phyloP scores from a whole-genome alignment of 2,329 filamentous ascomycete genomes.

The Aureobasidium sp. region DNA sequence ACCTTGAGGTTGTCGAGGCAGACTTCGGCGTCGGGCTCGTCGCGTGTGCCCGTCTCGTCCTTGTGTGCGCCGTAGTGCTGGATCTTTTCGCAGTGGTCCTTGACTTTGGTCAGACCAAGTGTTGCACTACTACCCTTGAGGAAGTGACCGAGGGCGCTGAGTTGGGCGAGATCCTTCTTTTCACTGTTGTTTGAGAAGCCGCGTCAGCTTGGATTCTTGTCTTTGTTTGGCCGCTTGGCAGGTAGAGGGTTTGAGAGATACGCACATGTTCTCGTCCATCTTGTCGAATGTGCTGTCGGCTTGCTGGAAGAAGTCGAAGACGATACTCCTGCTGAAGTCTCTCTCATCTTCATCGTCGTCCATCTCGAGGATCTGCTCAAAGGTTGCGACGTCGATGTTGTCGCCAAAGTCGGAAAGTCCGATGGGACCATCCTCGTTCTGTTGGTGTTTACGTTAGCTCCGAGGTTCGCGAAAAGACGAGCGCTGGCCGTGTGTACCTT shows the following conservation, averaged over 20 bases:
- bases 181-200: constrained; percentile 42
- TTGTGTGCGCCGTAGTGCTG: constrained; percentile 83
- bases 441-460: constrained; percentile 1
- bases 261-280: constrained; percentile 81
- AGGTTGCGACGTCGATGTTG: constrained; percentile 70
- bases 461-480: background rate
- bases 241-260: constrained; percentile 17
- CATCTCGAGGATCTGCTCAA: constrained; percentile 97
- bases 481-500: constrained; percentile 14
- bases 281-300: constrained; percentile 76
- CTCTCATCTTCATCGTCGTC: constrained; percentile 80
- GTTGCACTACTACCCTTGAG: constrained; percentile 96
- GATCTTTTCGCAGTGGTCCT: constrained; percentile 92
- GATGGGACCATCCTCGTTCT: constrained; percentile 43
- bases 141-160: constrained; percentile 87
- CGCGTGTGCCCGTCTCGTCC: constrained; percentile 64
- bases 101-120: constrained; percentile 81
- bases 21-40: constrained; percentile 58
- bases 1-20: constrained; percentile 64
- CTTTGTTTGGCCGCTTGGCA: background rate
- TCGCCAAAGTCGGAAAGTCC: constrained; percentile 61
- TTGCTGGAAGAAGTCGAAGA: constrained; percentile 89
- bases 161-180: constrained; percentile 59
- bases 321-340: constrained; percentile 84
- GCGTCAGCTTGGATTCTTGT: background rate